A percentile compares a stretch with the other conserved stretches of the same genome.
Conservation (phyloP, 805 yeast genomes). For the Saturnispora zaruensis region DNA sequence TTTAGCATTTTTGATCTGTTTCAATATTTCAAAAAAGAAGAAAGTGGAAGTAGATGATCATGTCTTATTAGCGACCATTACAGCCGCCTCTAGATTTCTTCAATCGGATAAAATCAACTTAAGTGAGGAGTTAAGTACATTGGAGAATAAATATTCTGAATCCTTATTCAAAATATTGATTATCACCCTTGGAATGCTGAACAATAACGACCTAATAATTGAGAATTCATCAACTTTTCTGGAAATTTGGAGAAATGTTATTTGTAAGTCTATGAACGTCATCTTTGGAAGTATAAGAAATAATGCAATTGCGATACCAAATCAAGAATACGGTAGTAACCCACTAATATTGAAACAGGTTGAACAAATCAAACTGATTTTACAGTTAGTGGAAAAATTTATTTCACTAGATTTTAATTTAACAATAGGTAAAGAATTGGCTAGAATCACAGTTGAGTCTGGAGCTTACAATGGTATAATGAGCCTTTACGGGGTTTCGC, state of each 20-base stretch:
- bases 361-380: slow-evolving; percentile 56
- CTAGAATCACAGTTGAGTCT: slow-evolving; percentile 43
- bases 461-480: slow-evolving; percentile 57
- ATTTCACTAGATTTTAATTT: slow-evolving; percentile 40
- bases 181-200: slow-evolving; percentile 37
- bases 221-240: slow-evolving; percentile 44
- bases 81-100: slow-evolving; percentile 37
- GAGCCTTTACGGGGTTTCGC: slow-evolving; percentile 61
- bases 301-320: slow-evolving; percentile 38
- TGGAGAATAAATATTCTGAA: slow-evolving; percentile 38
- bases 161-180: slow-evolving; percentile 54
- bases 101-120: slow-evolving; percentile 43
- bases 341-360: slow-evolving; percentile 39
- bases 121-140: slow-evolving; percentile 32
- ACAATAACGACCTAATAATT: slow-evolving; percentile 32
- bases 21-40: slow-evolving; percentile 31
- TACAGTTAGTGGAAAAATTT: slow-evolving; percentile 56
- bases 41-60: slow-evolving; percentile 27
- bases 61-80: slow-evolving; percentile 34
- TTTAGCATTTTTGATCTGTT: slow-evolving; percentile 47
- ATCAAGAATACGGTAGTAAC: slow-evolving; percentile 28
- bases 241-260: slow-evolving; percentile 52
- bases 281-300: slow-evolving; percentile 52
- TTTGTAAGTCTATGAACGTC: slow-evolving; percentile 57
- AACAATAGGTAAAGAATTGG: slow-evolving; percentile 40